These are phyloP conservation scores for Pochonia chlamydosporia DNA, from an alignment of 2,329 filamentous ascomycete genomes.

Conservation along the genomic window DNA sequence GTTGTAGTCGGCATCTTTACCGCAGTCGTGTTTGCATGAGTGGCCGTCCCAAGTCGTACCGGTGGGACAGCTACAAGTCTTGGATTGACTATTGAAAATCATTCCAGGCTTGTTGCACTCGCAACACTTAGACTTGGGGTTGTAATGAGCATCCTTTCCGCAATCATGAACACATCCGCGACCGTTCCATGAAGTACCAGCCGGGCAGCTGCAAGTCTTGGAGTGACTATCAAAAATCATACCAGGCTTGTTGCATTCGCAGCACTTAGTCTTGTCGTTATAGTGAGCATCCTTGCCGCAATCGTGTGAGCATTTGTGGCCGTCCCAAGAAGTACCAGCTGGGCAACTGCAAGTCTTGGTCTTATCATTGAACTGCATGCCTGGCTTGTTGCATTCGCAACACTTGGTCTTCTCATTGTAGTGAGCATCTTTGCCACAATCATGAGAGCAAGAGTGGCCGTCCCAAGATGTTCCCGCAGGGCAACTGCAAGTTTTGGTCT, in stretches of 20 bases:
- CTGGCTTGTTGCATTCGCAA: no score
- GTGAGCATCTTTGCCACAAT: no score
- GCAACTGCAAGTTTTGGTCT: no score
- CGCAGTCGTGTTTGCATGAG: constrained; percentile 1
- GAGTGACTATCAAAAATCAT: neutral
- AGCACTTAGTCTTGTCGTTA: neutral
- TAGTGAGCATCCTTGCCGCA: neutral
- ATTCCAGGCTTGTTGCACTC: constrained; percentile 1
- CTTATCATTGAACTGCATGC: neutral
- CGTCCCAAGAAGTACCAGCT: neutral
- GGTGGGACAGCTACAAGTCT: neutral
- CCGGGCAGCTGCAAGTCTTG: constrained; percentile 6
- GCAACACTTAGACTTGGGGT: constrained; percentile 1
- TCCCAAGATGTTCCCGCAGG: no score
- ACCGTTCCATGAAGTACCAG: constrained; percentile 2
- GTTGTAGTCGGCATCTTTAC: constrained; percentile 2
- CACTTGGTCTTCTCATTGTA: no score
- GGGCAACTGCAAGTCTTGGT: neutral
- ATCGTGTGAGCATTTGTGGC: neutral
- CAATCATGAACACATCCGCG: neutral
- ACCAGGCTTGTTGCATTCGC: neutral
- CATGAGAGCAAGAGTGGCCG: no score
- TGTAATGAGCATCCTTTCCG: constrained; percentile 2
- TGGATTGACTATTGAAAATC: neutral
- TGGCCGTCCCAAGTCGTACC: neutral